These are phyloP conservation scores for Cucumis cinereus DNA, from an alignment of 306 rosid genomes.

Conservation along the genomic window DNA sequence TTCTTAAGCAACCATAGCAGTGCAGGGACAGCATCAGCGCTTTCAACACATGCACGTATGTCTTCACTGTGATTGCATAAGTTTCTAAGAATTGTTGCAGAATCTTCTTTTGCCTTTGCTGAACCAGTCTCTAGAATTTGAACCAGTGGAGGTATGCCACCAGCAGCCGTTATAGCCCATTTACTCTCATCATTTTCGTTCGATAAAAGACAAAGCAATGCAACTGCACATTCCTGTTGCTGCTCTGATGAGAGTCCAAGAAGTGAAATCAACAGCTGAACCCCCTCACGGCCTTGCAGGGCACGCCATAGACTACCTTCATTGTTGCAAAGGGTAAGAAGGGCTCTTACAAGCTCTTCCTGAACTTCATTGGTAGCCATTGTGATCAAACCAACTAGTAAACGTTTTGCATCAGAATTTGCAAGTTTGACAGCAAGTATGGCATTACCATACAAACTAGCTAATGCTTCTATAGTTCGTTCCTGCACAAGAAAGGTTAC, in stretches of 20 bases:
- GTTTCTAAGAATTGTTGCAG: conserved; percentile 85
- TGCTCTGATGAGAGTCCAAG: conserved; percentile 96
- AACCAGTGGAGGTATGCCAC: conserved; percentile 98
- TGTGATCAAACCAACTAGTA: conserved; percentile 95
- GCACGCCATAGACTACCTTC: conserved; percentile 87
- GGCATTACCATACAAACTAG: conserved; percentile 84
- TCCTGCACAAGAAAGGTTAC: conserved; percentile 83
- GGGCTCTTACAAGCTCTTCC: conserved; percentile 80
- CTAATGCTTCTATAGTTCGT: conserved; percentile 92
- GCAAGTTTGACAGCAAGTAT: conserved; percentile 59
- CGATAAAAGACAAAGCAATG: conserved; percentile 80
- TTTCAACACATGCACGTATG: conserved; percentile 97
- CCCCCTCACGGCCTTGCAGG: conserved; percentile 94
- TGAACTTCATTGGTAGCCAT: conserved; percentile 90
- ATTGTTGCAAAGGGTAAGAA: conserved; percentile 63
- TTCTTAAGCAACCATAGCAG: conserved; percentile 88
- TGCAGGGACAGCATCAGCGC: conserved; percentile 99
- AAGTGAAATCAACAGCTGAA: conserved; percentile 87
- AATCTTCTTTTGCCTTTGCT: conserved; percentile 95
- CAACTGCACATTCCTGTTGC: conserved; percentile 98
- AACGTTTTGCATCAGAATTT: conserved; percentile 75
- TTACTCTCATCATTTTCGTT: conserved; percentile 93
- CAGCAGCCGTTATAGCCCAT: conserved; percentile 99
- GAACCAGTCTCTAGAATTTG: conserved; percentile 95
- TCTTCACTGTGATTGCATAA: conserved; percentile 99